phyloP scores from a whole-genome alignment of 495 filamentous ascomycete genomes.

The Paragyromitra xinjiangensis region DNA sequence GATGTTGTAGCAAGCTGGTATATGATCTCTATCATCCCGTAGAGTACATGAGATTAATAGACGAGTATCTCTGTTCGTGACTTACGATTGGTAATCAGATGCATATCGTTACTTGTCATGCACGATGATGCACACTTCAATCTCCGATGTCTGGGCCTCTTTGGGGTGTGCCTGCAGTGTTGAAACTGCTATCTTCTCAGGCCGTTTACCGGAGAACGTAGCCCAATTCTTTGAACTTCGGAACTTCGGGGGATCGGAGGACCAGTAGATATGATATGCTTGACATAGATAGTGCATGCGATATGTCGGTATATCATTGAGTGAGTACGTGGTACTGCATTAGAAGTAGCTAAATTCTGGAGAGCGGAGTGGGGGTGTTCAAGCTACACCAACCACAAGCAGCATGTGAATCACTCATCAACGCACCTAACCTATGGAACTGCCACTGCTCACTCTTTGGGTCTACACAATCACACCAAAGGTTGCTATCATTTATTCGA shows the following conservation, averaged over 20 bases:
- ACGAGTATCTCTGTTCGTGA: conserved; percentile 28
- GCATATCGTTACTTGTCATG: conserved; percentile 29
- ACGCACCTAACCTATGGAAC: background rate
- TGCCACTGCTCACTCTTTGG: background rate
- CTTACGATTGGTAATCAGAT: conserved; percentile 16
- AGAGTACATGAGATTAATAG: conserved; percentile 1
- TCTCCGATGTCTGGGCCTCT: conserved; percentile 3
- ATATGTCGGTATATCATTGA: background rate
- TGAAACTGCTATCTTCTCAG: conserved; percentile 13
- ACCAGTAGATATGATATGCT: conserved; percentile 16
- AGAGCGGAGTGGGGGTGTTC: conserved; percentile 6
- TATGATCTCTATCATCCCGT: background rate
- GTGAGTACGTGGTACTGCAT: conserved; percentile 18
- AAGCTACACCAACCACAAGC: conserved; percentile 1
- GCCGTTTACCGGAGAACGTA: conserved; percentile 29
- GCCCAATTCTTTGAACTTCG: conserved; percentile 10
- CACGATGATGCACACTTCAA: conserved; percentile 29
- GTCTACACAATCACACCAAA: background rate
- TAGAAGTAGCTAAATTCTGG: conserved; percentile 11
- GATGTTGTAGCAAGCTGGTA: background rate
- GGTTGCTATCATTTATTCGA: background rate
- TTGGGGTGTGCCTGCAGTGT: conserved; percentile 22
- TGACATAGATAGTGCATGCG: conserved; percentile 22
- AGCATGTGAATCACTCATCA: conserved; percentile 3
- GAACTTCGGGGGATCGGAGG: conserved; percentile 28